Conservation (phyloP, 1,139 yeast genomes). For the Candida gigantensis region DNA sequence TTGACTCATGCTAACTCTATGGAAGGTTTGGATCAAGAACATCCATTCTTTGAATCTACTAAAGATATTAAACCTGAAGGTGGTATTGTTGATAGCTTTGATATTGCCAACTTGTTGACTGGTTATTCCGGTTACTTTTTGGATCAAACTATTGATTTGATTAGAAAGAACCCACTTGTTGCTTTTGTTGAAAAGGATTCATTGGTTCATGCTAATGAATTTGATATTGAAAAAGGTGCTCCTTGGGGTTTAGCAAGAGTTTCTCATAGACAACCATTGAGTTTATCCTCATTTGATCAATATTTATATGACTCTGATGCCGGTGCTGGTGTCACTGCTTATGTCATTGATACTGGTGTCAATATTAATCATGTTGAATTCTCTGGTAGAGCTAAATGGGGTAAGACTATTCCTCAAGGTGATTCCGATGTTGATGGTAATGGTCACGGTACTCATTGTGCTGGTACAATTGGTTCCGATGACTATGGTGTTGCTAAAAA, state of each 20-base stretch:
- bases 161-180: conserved; percentile 31
- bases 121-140: conserved; percentile 41
- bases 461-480: conserved; percentile 47
- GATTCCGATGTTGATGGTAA: conserved; percentile 33
- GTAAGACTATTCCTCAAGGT: conserved; percentile 39
- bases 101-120: conserved; percentile 24
- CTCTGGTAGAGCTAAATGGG: conserved; percentile 47
- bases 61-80: conserved; percentile 36
- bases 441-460: conserved; percentile 61
- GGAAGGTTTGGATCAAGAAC: conserved; percentile 27
- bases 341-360: conserved; percentile 47
- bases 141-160: conserved; percentile 25
- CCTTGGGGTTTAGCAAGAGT: conserved; percentile 46
- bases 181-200: conserved; percentile 41
- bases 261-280: conserved; percentile 43
- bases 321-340: conserved; percentile 47
- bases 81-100: conserved; percentile 56
- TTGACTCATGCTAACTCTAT: conserved; percentile 39
- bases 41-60: conserved; percentile 39
- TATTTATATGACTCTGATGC: conserved; percentile 41
- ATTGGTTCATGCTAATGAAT: conserved; percentile 32
- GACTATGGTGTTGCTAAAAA: conserved; percentile 46
- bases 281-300: conserved; percentile 32
- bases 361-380: conserved; percentile 42
- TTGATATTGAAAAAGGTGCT: conserved; percentile 39